These are phyloP conservation scores for Penicillium verhagenii DNA, from an alignment of 495 filamentous ascomycete genomes.

Conservation along the genomic window DNA sequence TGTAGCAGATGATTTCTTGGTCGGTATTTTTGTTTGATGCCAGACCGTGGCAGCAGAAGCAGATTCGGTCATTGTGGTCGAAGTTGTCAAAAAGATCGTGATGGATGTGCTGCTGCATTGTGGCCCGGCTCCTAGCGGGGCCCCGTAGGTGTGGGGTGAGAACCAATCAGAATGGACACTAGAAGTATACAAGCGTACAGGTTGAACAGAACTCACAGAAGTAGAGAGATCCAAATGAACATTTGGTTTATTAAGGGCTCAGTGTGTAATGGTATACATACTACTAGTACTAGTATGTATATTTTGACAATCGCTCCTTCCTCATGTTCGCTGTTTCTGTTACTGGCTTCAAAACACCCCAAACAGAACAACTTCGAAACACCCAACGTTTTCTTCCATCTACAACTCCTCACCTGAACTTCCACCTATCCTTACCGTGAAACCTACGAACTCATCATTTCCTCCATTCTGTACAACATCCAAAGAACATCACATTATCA, in stretches of 20 bases:
- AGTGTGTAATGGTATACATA: too few relatives aligned
- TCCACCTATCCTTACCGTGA: neutral
- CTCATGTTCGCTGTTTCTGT: too few relatives aligned
- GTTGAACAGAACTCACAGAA: too few relatives aligned
- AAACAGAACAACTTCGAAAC: neutral
- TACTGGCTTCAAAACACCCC: too few relatives aligned
- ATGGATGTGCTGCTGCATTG: constrained; percentile 1
- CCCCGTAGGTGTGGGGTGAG: neutral
- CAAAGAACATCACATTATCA: neutral
- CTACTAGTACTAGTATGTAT: too few relatives aligned
- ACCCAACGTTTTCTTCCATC: neutral
- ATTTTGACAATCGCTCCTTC: neutral
- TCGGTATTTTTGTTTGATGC: constrained; percentile 9
- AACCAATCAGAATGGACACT: too few relatives aligned
- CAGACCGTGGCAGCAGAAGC: constrained; percentile 1
- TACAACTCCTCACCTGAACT: neutral
- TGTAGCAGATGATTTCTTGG: neutral
- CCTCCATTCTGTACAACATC: neutral
- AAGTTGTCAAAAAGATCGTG: constrained; percentile 2
- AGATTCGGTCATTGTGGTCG: neutral
- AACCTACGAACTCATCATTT: neutral
- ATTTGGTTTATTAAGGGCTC: too few relatives aligned
- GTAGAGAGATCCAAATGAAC: too few relatives aligned
- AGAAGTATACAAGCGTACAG: too few relatives aligned
- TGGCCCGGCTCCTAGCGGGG: too few relatives aligned